These are phyloP conservation scores for Botryosphaeria dothidea DNA, from an alignment of 2,329 filamentous ascomycete genomes.

Conservation along the genomic window DNA sequence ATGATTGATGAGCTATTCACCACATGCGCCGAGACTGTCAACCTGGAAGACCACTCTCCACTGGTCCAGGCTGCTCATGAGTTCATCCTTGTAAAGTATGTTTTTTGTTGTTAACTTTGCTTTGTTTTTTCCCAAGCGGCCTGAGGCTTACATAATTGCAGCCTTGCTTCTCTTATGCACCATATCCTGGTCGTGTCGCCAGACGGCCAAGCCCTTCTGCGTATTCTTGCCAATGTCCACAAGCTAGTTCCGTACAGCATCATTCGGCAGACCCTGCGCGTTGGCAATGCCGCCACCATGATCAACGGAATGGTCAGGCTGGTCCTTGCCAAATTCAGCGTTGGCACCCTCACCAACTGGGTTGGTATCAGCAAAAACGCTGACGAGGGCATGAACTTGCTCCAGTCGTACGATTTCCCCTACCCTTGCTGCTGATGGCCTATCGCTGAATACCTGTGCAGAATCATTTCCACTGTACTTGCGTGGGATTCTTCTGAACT, in stretches of 20 bases:
- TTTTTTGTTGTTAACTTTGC: background rate
- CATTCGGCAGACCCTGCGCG: constrained; percentile 70
- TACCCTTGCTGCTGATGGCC: background rate
- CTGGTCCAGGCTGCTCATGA: constrained; percentile 66
- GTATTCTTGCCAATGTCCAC: constrained; percentile 69
- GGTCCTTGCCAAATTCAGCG: constrained; percentile 74
- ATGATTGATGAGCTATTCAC: constrained; percentile 66
- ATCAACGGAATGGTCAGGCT: constrained; percentile 72
- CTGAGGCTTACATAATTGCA: constrained; percentile 33
- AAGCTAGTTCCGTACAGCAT: constrained; percentile 70
- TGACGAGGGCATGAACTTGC: constrained; percentile 77
- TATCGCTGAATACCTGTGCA: constrained; percentile 29
- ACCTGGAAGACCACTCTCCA: constrained; percentile 64
- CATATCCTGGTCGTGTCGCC: constrained; percentile 72
- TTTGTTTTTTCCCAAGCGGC: background rate
- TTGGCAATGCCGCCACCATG: constrained; percentile 82
- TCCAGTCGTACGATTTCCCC: constrained; percentile 58
- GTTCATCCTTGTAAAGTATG: constrained; percentile 70
- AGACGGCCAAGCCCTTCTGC: constrained; percentile 72
- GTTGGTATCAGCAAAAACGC: constrained; percentile 70
- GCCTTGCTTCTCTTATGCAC: constrained; percentile 72
- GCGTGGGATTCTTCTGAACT: constrained; percentile 74
- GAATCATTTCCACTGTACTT: constrained; percentile 72
- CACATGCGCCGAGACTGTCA: constrained; percentile 60
- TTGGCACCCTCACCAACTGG: constrained; percentile 76